Conservation (phyloP, 768 basidiomycete species). For the Cyclocybe aegerita region DNA sequence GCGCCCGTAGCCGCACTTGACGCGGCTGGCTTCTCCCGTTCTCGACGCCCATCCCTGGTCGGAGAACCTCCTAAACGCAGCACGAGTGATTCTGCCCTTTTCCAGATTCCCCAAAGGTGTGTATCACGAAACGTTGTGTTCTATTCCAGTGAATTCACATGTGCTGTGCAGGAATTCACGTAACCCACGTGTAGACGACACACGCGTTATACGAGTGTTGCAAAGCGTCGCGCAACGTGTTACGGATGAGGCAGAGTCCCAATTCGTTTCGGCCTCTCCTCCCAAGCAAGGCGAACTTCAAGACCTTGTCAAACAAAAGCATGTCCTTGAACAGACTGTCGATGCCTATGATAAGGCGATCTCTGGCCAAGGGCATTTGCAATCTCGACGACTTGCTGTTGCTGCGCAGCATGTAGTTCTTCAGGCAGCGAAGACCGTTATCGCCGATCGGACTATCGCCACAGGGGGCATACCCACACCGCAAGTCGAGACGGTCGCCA, state of each 20-base stretch:
- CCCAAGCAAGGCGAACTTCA: constrained; percentile 53
- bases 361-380: constrained; percentile 50
- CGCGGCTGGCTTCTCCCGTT: constrained; percentile 35
- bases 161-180: constrained; percentile 12
- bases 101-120: constrained; percentile 39
- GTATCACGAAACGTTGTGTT: constrained; percentile 5
- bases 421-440: constrained; percentile 72
- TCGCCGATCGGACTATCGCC: constrained; percentile 46
- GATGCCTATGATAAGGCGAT: constrained; percentile 75
- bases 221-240: constrained; percentile 78
- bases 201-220: constrained; percentile 75
- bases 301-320: constrained; percentile 78
- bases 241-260: constrained; percentile 69
- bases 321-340: constrained; percentile 69
- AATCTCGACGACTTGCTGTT: constrained; percentile 61
- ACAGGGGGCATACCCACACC: constrained; percentile 35
- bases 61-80: constrained; percentile 43
- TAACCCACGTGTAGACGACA: constrained; percentile 42
- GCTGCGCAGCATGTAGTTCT: constrained; percentile 83
- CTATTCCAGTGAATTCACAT: not conserved
- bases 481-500: constrained; percentile 39
- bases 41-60: constrained; percentile 42
- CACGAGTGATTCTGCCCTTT: constrained; percentile 48
- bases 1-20: constrained; percentile 58
- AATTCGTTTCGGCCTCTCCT: constrained; percentile 52